A percentile compares a stretch with the other conserved stretches of the same genome.
Evolutionary conservation across 192 early-diverging fungal species (phyloP).

Genomic region (Coemansia sp.): DNA sequence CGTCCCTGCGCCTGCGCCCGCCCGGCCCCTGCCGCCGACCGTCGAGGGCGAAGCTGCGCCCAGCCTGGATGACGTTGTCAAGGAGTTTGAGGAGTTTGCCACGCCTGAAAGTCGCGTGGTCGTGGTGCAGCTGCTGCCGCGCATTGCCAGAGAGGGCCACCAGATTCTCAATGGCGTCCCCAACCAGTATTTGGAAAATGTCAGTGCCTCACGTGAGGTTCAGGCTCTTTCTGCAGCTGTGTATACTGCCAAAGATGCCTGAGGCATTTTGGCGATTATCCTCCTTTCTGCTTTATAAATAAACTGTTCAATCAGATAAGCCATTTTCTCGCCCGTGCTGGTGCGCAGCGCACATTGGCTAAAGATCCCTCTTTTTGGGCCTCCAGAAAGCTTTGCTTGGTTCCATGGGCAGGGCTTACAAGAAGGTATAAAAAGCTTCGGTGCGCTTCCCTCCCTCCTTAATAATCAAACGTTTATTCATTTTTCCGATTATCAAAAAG

Average conservation of each 20-base stretch:
- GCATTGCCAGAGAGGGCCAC: slow-evolving; percentile 67
- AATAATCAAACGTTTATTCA: background rate
- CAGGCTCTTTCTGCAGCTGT: slow-evolving; percentile 75
- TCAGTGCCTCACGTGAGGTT: slow-evolving; percentile 69
- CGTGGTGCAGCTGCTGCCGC: slow-evolving; percentile 63
- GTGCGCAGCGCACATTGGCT: slow-evolving; percentile 1
- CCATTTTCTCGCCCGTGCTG: background rate
- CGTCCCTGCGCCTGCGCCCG: slow-evolving; percentile 22
- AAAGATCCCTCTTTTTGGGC: background rate
- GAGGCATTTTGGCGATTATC: background rate
- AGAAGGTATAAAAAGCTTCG: background rate
- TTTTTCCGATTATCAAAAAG: background rate
- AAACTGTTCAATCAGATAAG: slow-evolving; percentile 7
- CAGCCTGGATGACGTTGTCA: slow-evolving; percentile 54
- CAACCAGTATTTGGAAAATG: slow-evolving; percentile 69
- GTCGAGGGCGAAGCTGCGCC: slow-evolving; percentile 41
- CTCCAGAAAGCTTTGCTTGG: background rate
- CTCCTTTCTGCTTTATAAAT: background rate
- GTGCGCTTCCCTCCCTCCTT: background rate
- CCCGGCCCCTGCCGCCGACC: slow-evolving; percentile 39
- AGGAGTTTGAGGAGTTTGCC: slow-evolving; percentile 59
- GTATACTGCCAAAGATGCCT: slow-evolving; percentile 63
- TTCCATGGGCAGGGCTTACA: background rate
- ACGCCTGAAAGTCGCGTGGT: slow-evolving; percentile 56
- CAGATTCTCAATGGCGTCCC: slow-evolving; percentile 68